These are phyloP conservation scores for Monilinia laxa DNA, from an alignment of 2,329 filamentous ascomycete genomes.

Conservation along the genomic window DNA sequence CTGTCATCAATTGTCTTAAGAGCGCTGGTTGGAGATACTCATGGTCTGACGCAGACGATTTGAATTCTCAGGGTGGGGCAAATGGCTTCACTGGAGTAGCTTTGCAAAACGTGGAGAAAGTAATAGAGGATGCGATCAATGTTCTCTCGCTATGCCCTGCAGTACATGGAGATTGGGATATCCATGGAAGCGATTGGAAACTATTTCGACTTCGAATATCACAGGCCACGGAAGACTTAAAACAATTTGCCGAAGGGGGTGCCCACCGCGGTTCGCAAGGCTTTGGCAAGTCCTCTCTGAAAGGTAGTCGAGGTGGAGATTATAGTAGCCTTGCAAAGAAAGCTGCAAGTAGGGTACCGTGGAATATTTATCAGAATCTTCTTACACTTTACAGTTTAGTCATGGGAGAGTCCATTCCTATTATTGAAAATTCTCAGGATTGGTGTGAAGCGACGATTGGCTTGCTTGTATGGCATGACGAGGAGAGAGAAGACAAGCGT, in stretches of 20 bases:
- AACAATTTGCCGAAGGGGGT: constrained; percentile 72
- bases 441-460: constrained; percentile 89
- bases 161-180: constrained; percentile 72
- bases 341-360: constrained; percentile 84
- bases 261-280: constrained; percentile 39
- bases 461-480: constrained; percentile 89
- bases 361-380: constrained; percentile 85
- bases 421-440: constrained; percentile 76
- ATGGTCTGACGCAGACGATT: constrained; percentile 61
- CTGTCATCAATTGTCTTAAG: constrained; percentile 66
- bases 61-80: constrained; percentile 57
- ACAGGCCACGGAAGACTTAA: constrained; percentile 67
- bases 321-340: constrained; percentile 67
- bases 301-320: constrained; percentile 54
- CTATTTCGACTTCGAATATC: constrained; percentile 76
- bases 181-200: constrained; percentile 77
- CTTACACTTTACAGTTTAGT: constrained; percentile 78
- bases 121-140: constrained; percentile 65
- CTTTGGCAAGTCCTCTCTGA: constrained; percentile 45
- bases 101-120: constrained; percentile 74
- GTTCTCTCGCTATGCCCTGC: constrained; percentile 74
- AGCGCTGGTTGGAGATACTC: constrained; percentile 78
- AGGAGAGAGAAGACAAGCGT: constrained; percentile 57
- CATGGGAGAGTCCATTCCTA: constrained; percentile 71
- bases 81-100: constrained; percentile 66